phyloP scores from a whole-genome alignment of 495 filamentous ascomycete genomes.

The Daldinia decipiens region DNA sequence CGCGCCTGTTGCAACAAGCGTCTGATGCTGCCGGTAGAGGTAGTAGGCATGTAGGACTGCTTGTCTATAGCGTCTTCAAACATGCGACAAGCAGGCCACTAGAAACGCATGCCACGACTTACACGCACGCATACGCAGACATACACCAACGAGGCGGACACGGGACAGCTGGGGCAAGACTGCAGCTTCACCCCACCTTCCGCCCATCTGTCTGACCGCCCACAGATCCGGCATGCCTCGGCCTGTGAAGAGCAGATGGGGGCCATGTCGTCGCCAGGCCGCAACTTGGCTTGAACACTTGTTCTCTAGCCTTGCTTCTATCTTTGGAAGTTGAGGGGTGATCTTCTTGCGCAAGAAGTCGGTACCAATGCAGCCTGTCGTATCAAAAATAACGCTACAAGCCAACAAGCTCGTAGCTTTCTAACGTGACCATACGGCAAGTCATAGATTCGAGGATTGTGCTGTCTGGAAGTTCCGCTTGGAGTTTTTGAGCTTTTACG shows the following conservation, averaged over 20 bases:
- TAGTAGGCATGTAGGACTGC: neutral
- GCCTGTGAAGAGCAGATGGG: slow-evolving; percentile 18
- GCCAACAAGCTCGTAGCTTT: neutral
- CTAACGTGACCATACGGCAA: neutral
- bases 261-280: slow-evolving; percentile 5
- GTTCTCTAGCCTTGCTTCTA: neutral
- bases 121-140: neutral
- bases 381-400: neutral
- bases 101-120: slow-evolving; percentile 34
- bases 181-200: slow-evolving; percentile 35
- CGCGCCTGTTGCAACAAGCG: slow-evolving; percentile 9
- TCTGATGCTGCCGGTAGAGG: slow-evolving; percentile 4
- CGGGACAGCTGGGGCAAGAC: slow-evolving; percentile 19
- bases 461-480: neutral
- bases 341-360: neutral
- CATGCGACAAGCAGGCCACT: slow-evolving; percentile 32
- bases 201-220: slow-evolving; percentile 19
- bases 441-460: neutral
- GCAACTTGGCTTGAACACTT: slow-evolving; percentile 2
- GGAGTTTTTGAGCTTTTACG: slow-evolving; percentile 17
- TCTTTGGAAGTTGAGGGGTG: neutral
- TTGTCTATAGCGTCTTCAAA: slow-evolving; percentile 12
- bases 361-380: neutral
- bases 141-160: slow-evolving; percentile 23
- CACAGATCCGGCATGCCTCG: slow-evolving; percentile 26